Percentiles rank a stretch among this genome's conserved stretches.
Conservation (phyloP, 2,329 filamentous ascomycete species). For the Calonectria crousiana region DNA sequence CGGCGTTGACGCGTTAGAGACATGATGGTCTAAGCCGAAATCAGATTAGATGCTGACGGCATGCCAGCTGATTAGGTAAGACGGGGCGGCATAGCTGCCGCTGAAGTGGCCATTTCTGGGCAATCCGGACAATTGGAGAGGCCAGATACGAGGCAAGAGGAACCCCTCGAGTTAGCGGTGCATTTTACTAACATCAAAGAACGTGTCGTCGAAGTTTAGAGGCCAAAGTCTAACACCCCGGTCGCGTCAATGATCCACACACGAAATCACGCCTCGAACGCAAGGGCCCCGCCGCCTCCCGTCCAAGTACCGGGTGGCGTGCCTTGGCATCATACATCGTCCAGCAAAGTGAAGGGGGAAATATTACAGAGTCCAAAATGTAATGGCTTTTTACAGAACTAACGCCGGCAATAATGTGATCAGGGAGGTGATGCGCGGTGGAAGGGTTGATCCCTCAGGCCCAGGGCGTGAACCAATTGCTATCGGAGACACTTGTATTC, state of each 20-base stretch:
- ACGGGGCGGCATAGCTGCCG: background rate
- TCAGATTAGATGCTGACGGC: background rate
- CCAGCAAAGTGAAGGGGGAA: background rate
- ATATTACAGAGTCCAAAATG: too few relatives aligned
- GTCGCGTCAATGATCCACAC: background rate
- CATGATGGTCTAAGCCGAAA: background rate
- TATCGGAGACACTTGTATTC: too few relatives aligned
- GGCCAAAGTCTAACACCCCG: background rate
- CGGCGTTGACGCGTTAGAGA: background rate
- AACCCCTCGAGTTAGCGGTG: background rate
- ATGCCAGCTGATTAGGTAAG: background rate
- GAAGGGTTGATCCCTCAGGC: too few relatives aligned
- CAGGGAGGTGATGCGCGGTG: too few relatives aligned
- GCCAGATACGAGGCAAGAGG: background rate
- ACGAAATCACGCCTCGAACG: background rate
- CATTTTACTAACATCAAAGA: background rate
- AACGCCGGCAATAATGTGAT: background rate
- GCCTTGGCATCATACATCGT: background rate
- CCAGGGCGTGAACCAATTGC: too few relatives aligned
- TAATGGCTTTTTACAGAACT: background rate
- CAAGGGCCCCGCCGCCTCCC: background rate
- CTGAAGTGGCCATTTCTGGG: background rate
- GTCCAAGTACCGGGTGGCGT: background rate
- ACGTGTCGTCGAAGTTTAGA: background rate
- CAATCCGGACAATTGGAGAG: background rate